Evolutionary conservation across 2,329 filamentous ascomycete genomes (phyloP).

Genomic region (Orbilia javanica): DNA sequence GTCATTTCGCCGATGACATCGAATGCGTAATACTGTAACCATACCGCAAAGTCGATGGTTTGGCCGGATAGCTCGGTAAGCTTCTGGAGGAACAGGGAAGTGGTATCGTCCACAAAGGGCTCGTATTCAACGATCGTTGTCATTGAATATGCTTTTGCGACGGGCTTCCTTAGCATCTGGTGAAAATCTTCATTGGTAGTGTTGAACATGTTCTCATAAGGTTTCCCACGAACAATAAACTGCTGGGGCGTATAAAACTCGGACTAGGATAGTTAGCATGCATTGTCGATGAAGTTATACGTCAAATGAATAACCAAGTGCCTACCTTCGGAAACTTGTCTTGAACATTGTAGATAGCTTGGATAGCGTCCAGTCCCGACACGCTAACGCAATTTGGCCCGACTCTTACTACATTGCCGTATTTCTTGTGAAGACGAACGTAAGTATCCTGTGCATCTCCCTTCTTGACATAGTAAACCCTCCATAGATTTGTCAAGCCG

Average conservation of each 20-base stretch:
- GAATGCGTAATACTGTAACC: slow-evolving; percentile 63
- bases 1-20: slow-evolving; percentile 65
- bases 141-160: slow-evolving; percentile 84
- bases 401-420: slow-evolving; percentile 80
- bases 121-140: slow-evolving; percentile 81
- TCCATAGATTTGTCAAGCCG: slow-evolving; percentile 79
- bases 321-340: slow-evolving; percentile 82
- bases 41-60: slow-evolving; percentile 61
- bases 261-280: slow-evolving; percentile 69
- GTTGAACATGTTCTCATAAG: slow-evolving; percentile 80
- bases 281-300: not conserved
- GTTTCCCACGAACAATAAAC: slow-evolving; percentile 76
- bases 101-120: slow-evolving; percentile 81
- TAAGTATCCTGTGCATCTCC: slow-evolving; percentile 77
- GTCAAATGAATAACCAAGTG: too few species aligned
- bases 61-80: slow-evolving; percentile 63
- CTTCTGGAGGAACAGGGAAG: slow-evolving; percentile 64
- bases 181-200: slow-evolving; percentile 82
- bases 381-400: slow-evolving; percentile 82
- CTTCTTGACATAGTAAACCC: slow-evolving; percentile 76
- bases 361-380: slow-evolving; percentile 78
- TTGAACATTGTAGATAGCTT: slow-evolving; percentile 83
- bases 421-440: slow-evolving; percentile 75
- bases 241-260: slow-evolving; percentile 86
- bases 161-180: slow-evolving; percentile 78